Conservation (phyloP, 169 alveolate genomes). For the Babesia gibsoni region DNA sequence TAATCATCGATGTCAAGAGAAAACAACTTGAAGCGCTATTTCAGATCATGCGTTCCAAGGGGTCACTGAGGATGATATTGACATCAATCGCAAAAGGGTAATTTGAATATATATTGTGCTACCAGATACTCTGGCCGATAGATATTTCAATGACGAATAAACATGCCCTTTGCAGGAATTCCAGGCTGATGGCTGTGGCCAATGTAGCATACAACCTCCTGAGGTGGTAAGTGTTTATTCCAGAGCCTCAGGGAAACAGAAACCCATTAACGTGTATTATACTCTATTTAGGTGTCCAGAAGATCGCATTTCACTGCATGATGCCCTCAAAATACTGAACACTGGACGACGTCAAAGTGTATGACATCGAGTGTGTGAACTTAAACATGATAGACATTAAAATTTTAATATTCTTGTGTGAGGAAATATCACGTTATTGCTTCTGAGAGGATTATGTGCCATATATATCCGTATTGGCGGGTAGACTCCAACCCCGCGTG, state of each 20-base stretch:
- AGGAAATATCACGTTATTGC: too few relatives aligned
- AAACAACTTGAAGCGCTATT: conserved; percentile 22
- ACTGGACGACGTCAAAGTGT: conserved; percentile 1
- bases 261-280: neutral
- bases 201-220: conserved; percentile 33
- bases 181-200: conserved; percentile 26
- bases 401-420: too few relatives aligned
- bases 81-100: conserved; percentile 27
- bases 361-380: too few relatives aligned
- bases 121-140: neutral
- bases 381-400: too few relatives aligned
- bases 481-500: neutral
- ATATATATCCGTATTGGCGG: too few relatives aligned
- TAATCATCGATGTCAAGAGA: conserved; percentile 7
- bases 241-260: neutral
- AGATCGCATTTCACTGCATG: conserved; percentile 23
- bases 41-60: conserved; percentile 2
- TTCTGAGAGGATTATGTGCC: too few relatives aligned
- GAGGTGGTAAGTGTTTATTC: neutral
- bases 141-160: neutral
- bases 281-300: conserved; percentile 14
- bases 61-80: conserved; percentile 1
- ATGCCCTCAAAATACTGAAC: conserved; percentile 18
- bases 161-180: conserved; percentile 3
- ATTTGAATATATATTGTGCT: neutral